These are phyloP conservation scores for Phytophthora nicotianae DNA, from an alignment of 352 stramenopile species.

Conservation along the genomic window DNA sequence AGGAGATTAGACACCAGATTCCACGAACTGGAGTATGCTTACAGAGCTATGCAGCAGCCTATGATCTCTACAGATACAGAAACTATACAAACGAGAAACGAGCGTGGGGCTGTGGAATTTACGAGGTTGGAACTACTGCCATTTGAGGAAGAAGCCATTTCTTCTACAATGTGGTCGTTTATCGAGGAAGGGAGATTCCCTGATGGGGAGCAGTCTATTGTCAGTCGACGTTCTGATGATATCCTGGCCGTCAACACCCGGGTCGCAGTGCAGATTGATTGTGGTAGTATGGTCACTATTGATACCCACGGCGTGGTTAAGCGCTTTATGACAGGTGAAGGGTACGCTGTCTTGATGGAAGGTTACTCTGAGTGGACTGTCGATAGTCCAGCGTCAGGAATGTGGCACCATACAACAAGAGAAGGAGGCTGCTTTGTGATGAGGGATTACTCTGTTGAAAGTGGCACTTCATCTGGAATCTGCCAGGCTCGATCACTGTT, in stretches of 20 bases:
- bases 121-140: conserved; percentile 13
- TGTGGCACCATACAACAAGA: conserved; percentile 4
- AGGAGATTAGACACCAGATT: conserved; percentile 13
- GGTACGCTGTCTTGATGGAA: conserved; percentile 5
- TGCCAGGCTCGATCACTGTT: conserved; percentile 4
- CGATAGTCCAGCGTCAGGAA: background rate
- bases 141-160: conserved; percentile 9
- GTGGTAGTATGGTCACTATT: background rate
- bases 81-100: conserved; percentile 4
- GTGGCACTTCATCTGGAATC: conserved; percentile 1
- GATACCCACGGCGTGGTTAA: conserved; percentile 19
- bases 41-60: conserved; percentile 1
- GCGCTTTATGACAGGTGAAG: conserved; percentile 8
- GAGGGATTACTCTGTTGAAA: conserved; percentile 1
- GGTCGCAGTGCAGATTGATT: conserved; percentile 2
- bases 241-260: conserved; percentile 8
- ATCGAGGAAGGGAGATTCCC: conserved; percentile 10
- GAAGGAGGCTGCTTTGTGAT: conserved; percentile 19
- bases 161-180: conserved; percentile 13
- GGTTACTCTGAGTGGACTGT: conserved; percentile 11
- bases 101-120: conserved; percentile 5
- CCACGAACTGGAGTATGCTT: conserved; percentile 1
- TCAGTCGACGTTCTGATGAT: conserved; percentile 8
- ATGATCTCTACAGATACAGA: conserved; percentile 10
- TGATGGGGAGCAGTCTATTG: conserved; percentile 5